These are phyloP conservation scores for Aspergillus niger DNA, from an alignment of 2,329 filamentous ascomycete genomes.

Conservation along the genomic window DNA sequence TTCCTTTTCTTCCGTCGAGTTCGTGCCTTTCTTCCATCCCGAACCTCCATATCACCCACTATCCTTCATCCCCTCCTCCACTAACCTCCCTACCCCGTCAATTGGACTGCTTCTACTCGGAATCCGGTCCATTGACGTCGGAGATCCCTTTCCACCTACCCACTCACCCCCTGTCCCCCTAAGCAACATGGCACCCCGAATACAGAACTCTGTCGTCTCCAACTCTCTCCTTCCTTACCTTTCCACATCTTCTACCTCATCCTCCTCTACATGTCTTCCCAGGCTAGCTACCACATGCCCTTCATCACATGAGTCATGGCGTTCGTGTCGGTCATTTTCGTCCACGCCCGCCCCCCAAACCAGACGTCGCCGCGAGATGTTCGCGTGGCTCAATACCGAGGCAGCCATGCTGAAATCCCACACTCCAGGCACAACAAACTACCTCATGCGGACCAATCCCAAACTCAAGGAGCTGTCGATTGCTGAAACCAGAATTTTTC, in stretches of 20 bases:
- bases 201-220: constrained; percentile 40
- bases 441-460: constrained; percentile 19
- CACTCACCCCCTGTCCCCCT: neutral
- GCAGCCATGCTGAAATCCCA: constrained; percentile 36
- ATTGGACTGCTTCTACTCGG: constrained; percentile 17
- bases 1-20: constrained; percentile 21
- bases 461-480: constrained; percentile 17
- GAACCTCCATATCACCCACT: constrained; percentile 9
- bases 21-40: constrained; percentile 8
- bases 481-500: constrained; percentile 55
- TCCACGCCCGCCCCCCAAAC: constrained; percentile 45
- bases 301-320: constrained; percentile 22
- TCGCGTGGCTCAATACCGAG: constrained; percentile 56
- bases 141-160: neutral
- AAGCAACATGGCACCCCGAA: constrained; percentile 41
- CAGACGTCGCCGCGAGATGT: constrained; percentile 57
- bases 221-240: constrained; percentile 37
- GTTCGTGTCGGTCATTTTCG: constrained; percentile 35
- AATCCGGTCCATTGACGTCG: constrained; percentile 3
- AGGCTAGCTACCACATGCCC: constrained; percentile 9
- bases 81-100: constrained; percentile 14
- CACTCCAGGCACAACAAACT: constrained; percentile 36
- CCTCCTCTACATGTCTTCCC: constrained; percentile 18
- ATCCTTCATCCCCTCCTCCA: constrained; percentile 11
- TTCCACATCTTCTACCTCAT: constrained; percentile 31